Base-by-base conservation (phyloP, 2,329 filamentous ascomycete genomes). In the Coleophoma eucalyptorum region DNA sequence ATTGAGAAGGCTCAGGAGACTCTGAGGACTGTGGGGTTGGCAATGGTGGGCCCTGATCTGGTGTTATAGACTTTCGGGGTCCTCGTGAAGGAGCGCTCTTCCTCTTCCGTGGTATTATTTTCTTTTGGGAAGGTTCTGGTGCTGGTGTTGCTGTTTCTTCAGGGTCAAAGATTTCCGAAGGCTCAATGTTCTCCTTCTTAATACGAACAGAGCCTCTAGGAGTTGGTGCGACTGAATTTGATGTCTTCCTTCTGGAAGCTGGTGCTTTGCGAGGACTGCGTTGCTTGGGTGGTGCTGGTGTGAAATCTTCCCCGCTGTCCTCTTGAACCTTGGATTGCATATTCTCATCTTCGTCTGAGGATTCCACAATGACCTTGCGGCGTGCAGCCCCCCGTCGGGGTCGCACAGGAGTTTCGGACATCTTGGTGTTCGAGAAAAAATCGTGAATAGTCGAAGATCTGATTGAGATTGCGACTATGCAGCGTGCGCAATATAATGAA, bases 301-400 rank as follows among this genome's bases (percentile, higher is more conserved):
- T 87, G 62, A 91, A 94, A 46, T 96, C 89, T 46, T 92, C 87
- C 56, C 89, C 87, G 46, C 73, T 77, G 3, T 87, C 81, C 26
- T 86, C 76, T 26, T 82, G 74, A 53, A 80, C 77, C 62, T 81
- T 76, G 55, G 78, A 74, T 60, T 80, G 74, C 37, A 82, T 75
- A 56, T 87, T 83, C 50, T 90, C 88, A 52, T 95, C 90, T 40
- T 93, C 90, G 20, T 83, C 80, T 18, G 81, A 77, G 8, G 85
- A 90, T 58, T 95, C 90, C 53, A 92, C 74, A 44, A 95, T 78
- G 46, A 87, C 81, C 60, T 84, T 87, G 61, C 86, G 84, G 64
- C 90, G 81, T 41, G 79, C 77, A 46, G 75, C 78, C 50, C 83
- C 77, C 64, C 85, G 76, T 50, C 80, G 78, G 11, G 83, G 78